phyloP scores from a whole-genome alignment of 2,329 filamentous ascomycete species.

The Epicoccum nigrum region DNA sequence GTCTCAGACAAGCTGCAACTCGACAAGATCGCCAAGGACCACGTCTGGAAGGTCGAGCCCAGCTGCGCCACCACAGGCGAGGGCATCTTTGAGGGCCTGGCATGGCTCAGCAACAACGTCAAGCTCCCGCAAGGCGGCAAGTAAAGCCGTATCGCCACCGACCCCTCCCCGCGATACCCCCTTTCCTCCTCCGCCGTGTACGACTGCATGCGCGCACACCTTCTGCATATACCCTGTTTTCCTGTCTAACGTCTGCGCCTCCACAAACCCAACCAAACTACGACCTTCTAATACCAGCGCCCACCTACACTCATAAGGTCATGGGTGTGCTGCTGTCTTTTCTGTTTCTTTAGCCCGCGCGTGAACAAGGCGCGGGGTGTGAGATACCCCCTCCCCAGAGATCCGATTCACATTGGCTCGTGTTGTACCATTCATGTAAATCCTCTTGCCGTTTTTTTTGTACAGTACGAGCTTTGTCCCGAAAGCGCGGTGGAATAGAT shows the following conservation, averaged over 20 bases:
- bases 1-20: slow-evolving; percentile 57
- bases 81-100: slow-evolving; percentile 59
- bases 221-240: slow-evolving; percentile 49
- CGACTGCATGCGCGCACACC: slow-evolving; percentile 43
- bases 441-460: slow-evolving; percentile 13
- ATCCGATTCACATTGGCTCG: slow-evolving; percentile 19
- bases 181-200: slow-evolving; percentile 29
- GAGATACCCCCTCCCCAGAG: slow-evolving; percentile 24
- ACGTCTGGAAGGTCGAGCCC: slow-evolving; percentile 61
- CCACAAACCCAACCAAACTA: too few relatives aligned
- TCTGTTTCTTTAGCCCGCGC: slow-evolving; percentile 16
- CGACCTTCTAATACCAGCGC: slow-evolving; percentile 35
- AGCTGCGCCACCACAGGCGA: slow-evolving; percentile 61
- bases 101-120: slow-evolving; percentile 59
- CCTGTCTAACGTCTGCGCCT: slow-evolving; percentile 30
- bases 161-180: slow-evolving; percentile 6
- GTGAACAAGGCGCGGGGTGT: slow-evolving; percentile 15
- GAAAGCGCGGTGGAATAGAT: slow-evolving; percentile 20
- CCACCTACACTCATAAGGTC: not conserved
- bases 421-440: slow-evolving; percentile 20
- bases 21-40: slow-evolving; percentile 58
- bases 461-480: slow-evolving; percentile 18
- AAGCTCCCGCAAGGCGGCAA: slow-evolving; percentile 51
- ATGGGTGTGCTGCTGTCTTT: slow-evolving; percentile 6
- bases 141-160: slow-evolving; percentile 30